Evolutionary conservation across 2,329 filamentous ascomycete genomes (phyloP).

Genomic region (Fusarium sp.): DNA sequence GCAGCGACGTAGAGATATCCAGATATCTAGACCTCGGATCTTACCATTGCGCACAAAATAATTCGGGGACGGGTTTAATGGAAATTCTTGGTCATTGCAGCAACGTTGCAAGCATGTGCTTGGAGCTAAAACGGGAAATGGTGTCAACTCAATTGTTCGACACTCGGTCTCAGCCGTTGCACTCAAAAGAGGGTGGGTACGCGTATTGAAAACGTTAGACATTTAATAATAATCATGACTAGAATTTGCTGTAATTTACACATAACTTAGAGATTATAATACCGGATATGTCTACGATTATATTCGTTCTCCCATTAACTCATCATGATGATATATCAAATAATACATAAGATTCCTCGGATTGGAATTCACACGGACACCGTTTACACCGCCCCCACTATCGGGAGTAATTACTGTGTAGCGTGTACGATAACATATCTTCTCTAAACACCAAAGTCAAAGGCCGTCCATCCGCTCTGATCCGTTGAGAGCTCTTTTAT

Average conservation of each 20-base stretch:
- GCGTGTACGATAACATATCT: not conserved
- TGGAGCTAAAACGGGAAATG: constrained; percentile 9
- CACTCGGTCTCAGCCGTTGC: not conserved
- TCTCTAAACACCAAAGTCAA: constrained; percentile 2
- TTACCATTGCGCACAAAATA: not conserved
- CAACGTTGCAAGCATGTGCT: constrained; percentile 2
- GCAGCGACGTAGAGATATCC: constrained; percentile 8
- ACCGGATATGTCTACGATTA: too few species aligned
- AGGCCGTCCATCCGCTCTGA: constrained; percentile 7
- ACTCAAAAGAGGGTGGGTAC: too few species aligned
- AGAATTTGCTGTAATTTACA: too few species aligned
- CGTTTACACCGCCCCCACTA: constrained; percentile 3
- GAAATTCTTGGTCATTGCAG: not conserved
- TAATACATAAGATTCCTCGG: too few species aligned
- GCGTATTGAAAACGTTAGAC: too few species aligned
- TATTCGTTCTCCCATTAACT: too few species aligned
- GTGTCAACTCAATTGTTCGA: not conserved
- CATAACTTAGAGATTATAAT: too few species aligned
- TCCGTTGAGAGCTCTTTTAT: not conserved
- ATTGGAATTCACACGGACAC: not conserved
- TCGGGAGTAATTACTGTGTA: constrained; percentile 16
- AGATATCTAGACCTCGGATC: constrained; percentile 14
- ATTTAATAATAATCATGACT: too few species aligned
- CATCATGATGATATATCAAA: not conserved
- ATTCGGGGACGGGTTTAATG: not conserved